Evolutionary conservation across 495 filamentous ascomycete genomes (phyloP), one percentile per base, ranked within the genome.

Genomic region (Podospora anserina): DNA sequence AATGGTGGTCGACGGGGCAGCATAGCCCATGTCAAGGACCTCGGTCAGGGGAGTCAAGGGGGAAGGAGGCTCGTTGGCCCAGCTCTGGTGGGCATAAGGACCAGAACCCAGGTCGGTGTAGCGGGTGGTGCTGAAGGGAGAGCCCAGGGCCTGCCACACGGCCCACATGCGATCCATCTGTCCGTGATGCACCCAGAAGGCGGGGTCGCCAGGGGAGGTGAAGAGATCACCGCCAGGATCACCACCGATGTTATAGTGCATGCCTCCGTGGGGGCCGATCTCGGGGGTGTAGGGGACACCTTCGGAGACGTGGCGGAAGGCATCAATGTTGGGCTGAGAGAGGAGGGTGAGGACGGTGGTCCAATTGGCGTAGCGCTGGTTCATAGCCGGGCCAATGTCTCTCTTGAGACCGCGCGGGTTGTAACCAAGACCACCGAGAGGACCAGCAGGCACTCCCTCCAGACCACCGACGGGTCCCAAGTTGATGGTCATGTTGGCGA

Each of bases 181-280:
- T 18, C 78, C 83, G 74, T 91, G 90, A 74, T 92, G 90, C 13
- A 87, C 79, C 72, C 79, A 92, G 77, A 92, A 92, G 1, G 80
- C 83, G 13, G 89, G 89, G 65, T 92, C 90, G 7, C 86, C 86
- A 9, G 89, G 86, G 18, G 83, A 87, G 5, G 78, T 79, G 70
- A 81, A 90, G 23, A 88, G 73, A 75, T 90, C 89, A 18, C 76
- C 72, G 3, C 83, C 84, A 0, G 86, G 83, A 74, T 90, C 85
- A 53, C 86, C 89, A 34, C 75, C 89, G 65, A 90, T 85, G 5
- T 83, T 80, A 75, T 86, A 88, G 69, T 92, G 90, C 15, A 87
- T 87, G 16, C 82, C 87, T n/a, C 84, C 84, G 74, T 89, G 89
- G 6, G 89, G 82, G 6, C 88, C 88, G 54, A 88, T 80, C 66